Base-by-base conservation (phyloP, 1,139 yeast genomes). In the Scheffersomyces insectosa region DNA sequence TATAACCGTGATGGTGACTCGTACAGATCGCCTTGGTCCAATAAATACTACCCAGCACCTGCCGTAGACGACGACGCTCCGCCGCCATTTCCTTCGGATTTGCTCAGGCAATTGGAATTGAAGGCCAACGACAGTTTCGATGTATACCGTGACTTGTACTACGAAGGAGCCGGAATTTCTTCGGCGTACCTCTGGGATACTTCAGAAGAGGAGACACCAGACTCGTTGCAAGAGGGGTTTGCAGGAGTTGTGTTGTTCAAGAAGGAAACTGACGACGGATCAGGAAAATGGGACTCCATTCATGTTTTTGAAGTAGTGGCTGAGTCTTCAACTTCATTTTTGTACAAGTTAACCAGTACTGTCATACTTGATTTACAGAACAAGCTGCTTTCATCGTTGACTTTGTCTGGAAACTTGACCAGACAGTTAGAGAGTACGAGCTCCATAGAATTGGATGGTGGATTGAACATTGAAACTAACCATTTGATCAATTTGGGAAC, bases 1-100 rank as follows among this genome's bases (percentile, higher is more conserved):
- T 93, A 91, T 64, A 93, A 93, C 65, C 77, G 99, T 51, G 99
- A 93, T 58, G 93, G 96, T 5, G 98, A 93, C 64, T 84, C 93
- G 28, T 88, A 79, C 67, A 77, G 98, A 54, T 88, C 96, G 0
- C 99, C 99, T 3, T 91, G 95, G 91, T 78, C 90, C 28, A 89
- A 89, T 60, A 75, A 78, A 50, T 93, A 88, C 65, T 82, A 77
- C 50, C 97, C 97, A 0, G 55, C 57, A 7, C 61, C 80, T 15
- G 59, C 68, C n/a, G 67, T 71, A 11, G 85, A 79, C 30, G 90
- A 80, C 32, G 77, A 72, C 35, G 71, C 68, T 35, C 82, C 82
- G 28, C 83, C 87, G 2, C 93, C 95, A 5, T 82, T 72, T 52
- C 97, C 98, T 6, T 77, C 88, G 10, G 69, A 68, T 2, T 68